These are phyloP conservation scores for Quercus berberidifolia DNA, from an alignment of 306 rosid genomes.

Conservation along the genomic window DNA sequence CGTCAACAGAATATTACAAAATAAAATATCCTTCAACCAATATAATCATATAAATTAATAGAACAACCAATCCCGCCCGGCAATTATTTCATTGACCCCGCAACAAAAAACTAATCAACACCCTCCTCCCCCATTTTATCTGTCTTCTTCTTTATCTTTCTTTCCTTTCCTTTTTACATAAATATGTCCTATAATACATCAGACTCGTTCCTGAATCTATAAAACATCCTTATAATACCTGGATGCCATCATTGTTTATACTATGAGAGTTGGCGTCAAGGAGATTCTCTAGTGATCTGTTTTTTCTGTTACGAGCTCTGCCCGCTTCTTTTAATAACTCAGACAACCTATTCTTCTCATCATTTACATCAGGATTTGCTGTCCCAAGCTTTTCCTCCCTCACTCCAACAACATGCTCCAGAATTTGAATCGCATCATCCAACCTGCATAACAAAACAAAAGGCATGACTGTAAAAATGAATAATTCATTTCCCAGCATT, in stretches of 20 bases:
- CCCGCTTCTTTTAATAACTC: conserved; percentile 90
- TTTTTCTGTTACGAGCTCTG: conserved; percentile 60
- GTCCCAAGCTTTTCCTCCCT: conserved; percentile 96
- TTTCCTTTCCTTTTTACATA: neutral
- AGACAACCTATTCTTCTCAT: conserved; percentile 86
- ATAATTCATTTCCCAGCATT: neutral
- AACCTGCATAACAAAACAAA: conserved; percentile 43
- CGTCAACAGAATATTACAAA: conserved; percentile 32
- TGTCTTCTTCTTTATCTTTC: conserved; percentile 10
- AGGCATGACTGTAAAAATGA: neutral
- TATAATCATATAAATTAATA: conserved; percentile 15
- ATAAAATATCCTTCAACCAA: conserved; percentile 18
- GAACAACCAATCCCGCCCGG: conserved; percentile 17
- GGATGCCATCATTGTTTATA: conserved; percentile 17
- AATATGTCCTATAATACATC: conserved; percentile 26
- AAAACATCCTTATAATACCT: conserved; percentile 24
- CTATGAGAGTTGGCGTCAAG: conserved; percentile 44
- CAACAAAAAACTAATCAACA: conserved; percentile 21
- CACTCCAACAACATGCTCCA: conserved; percentile 67
- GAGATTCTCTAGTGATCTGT: conserved; percentile 73
- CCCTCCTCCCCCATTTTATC: neutral
- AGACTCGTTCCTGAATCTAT: conserved; percentile 5
- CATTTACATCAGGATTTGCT: conserved; percentile 82
- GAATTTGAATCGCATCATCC: conserved; percentile 82
- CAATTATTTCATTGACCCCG: conserved; percentile 22